Percentiles rank a stretch among this genome's conserved stretches.
Conservation (phyloP, 495 filamentous ascomycete species). For the Tuber microsphaerosporum region DNA sequence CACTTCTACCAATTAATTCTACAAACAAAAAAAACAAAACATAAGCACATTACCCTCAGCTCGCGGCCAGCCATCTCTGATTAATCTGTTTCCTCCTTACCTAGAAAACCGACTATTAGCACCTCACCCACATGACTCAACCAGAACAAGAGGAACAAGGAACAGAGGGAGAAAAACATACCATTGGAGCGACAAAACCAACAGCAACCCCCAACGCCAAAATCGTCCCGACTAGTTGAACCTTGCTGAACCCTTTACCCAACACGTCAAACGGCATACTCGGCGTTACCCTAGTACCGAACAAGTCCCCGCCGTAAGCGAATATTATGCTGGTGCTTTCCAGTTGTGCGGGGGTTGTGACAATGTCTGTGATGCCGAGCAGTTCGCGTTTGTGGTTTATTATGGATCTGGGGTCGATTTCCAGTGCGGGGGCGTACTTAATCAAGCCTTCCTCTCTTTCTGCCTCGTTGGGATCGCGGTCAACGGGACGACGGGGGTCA, state of each 20-base stretch:
- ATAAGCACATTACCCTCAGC: slow-evolving; percentile 4
- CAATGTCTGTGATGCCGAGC: slow-evolving; percentile 62
- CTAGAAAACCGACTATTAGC: not conserved
- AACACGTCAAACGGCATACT: slow-evolving; percentile 85
- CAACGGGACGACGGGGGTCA: slow-evolving; percentile 82
- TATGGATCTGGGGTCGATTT: slow-evolving; percentile 75
- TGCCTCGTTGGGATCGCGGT: slow-evolving; percentile 67
- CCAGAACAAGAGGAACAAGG: not conserved
- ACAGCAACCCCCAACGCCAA: slow-evolving; percentile 68
- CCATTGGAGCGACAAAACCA: slow-evolving; percentile 72
- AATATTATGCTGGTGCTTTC: slow-evolving; percentile 91
- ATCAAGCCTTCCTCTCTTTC: slow-evolving; percentile 80
- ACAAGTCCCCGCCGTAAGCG: slow-evolving; percentile 83
- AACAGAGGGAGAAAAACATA: slow-evolving; percentile 46
- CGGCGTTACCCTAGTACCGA: slow-evolving; percentile 74
- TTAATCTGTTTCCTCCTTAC: slow-evolving; percentile 52
- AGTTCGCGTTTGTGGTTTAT: slow-evolving; percentile 79
- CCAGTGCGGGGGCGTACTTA: slow-evolving; percentile 65
- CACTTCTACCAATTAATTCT: slow-evolving; percentile 10
- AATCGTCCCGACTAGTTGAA: slow-evolving; percentile 76
- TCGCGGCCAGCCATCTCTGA: slow-evolving; percentile 44
- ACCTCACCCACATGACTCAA: slow-evolving; percentile 30
- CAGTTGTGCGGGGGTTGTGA: slow-evolving; percentile 67
- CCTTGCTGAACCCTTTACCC: slow-evolving; percentile 84
- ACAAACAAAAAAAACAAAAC: not conserved